Evolutionary conservation across 805 yeast species (phyloP).

Genomic region (Candida cerambycidarum): DNA sequence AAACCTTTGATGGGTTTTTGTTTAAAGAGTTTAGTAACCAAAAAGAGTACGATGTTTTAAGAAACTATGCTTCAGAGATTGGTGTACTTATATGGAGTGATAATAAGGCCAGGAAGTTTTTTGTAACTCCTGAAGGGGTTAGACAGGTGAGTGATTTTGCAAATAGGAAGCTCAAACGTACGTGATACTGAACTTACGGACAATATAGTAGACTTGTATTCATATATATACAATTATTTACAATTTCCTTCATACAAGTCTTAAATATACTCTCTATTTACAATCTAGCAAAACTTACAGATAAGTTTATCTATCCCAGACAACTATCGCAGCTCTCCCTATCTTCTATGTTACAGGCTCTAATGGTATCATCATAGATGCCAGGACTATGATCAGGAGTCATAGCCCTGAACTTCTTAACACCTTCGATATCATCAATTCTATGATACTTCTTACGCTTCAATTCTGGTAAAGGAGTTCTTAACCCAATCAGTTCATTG

Average conservation of each 20-base stretch:
- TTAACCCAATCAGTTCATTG: constrained; percentile 11
- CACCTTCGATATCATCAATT: constrained; percentile 10
- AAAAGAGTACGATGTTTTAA: constrained; percentile 70
- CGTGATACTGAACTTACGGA: neutral
- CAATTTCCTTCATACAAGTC: no score
- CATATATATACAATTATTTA: constrained; percentile 1
- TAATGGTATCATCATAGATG: constrained; percentile 35
- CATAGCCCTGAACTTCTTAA: neutral
- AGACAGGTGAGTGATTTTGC: constrained; percentile 91
- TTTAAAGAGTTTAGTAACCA: constrained; percentile 82
- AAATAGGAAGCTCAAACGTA: constrained; percentile 45
- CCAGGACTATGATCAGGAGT: constrained; percentile 16
- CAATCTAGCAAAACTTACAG: no score
- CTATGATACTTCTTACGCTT: constrained; percentile 25
- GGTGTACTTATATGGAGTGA: constrained; percentile 93
- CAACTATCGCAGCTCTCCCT: constrained; percentile 41
- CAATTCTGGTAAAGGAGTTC: constrained; percentile 9
- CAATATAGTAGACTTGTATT: no score
- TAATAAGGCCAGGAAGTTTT: constrained; percentile 65
- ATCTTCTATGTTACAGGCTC: constrained; percentile 28
- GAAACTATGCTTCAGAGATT: constrained; percentile 81
- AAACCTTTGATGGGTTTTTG: constrained; percentile 80
- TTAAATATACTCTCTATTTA: neutral
- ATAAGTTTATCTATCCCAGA: no score
- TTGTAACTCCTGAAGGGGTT: constrained; percentile 85